Conservation (phyloP, 768 basidiomycete species). For the Suillus plorans region DNA sequence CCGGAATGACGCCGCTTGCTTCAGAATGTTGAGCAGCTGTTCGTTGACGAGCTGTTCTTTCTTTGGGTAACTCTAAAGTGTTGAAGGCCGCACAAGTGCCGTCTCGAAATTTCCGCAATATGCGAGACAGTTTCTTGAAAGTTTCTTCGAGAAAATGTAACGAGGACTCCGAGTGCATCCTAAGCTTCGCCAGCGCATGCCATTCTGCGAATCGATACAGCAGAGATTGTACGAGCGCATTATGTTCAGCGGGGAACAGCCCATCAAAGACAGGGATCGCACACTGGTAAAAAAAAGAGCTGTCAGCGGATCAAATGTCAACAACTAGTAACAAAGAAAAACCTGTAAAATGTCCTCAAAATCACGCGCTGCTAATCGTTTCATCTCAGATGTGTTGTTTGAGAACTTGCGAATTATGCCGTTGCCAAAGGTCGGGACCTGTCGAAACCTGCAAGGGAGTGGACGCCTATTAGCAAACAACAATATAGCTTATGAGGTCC, state of each 20-base stretch:
- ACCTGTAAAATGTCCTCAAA: too few relatives aligned
- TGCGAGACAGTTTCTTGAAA: constrained; percentile 14
- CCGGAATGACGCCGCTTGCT: too few relatives aligned
- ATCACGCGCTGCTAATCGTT: too few relatives aligned
- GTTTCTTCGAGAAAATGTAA: constrained; percentile 17
- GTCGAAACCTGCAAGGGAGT: too few relatives aligned
- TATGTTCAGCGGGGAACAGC: constrained; percentile 28
- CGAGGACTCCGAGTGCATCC: constrained; percentile 27
- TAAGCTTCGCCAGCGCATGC: constrained; percentile 30
- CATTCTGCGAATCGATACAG: constrained; percentile 17
- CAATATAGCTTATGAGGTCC: too few relatives aligned
- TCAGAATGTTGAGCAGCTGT: too few relatives aligned
- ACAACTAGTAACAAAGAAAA: too few relatives aligned
- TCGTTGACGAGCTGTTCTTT: constrained; percentile 24
- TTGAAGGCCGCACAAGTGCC: constrained; percentile 26
- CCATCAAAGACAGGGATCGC: constrained; percentile 38
- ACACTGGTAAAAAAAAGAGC: constrained; percentile 20
- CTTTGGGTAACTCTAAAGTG: constrained; percentile 24
- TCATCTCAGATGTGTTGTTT: too few relatives aligned
- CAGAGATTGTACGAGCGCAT: constrained; percentile 20
- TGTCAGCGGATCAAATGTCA: too few relatives aligned
- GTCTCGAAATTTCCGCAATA: constrained; percentile 22
- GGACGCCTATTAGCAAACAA: too few relatives aligned
- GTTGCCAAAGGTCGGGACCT: too few relatives aligned
- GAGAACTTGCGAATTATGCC: too few relatives aligned